These are phyloP conservation scores for Tylopilus cervinicoccineus DNA, from an alignment of 768 basidiomycete species.

Conservation along the genomic window DNA sequence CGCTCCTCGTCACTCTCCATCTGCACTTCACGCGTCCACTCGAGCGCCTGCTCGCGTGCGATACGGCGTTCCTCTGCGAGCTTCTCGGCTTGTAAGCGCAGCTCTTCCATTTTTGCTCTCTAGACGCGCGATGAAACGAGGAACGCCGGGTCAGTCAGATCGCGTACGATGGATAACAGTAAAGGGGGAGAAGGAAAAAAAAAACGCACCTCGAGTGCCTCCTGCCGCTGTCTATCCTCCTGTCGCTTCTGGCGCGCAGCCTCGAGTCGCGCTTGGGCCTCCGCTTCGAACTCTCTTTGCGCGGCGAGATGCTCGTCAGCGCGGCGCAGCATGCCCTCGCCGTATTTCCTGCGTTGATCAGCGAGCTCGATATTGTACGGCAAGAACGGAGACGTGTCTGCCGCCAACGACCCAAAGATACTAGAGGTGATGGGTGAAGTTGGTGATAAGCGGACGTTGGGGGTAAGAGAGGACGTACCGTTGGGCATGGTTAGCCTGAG, in stretches of 20 bases:
- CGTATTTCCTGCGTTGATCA: conserved; percentile 86
- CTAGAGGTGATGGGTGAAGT: conserved; percentile 35
- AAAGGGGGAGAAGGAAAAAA: neutral
- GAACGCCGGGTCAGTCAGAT: no score
- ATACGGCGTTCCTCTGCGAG: conserved; percentile 75
- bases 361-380: conserved; percentile 88
- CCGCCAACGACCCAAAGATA: conserved; percentile 79
- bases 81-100: conserved; percentile 67
- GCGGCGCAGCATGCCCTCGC: conserved; percentile 78
- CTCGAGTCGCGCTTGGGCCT: conserved; percentile 69
- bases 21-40: conserved; percentile 68
- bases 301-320: conserved; percentile 74
- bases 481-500: conserved; percentile 82
- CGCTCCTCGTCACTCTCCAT: conserved; percentile 77
- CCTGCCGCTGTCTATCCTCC: conserved; percentile 68
- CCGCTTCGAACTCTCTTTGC: conserved; percentile 69
- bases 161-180: neutral
- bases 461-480: conserved; percentile 47
- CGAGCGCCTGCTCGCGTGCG: conserved; percentile 74
- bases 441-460: neutral
- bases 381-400: conserved; percentile 60
- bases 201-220: conserved; percentile 58
- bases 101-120: conserved; percentile 59
- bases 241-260: conserved; percentile 73
- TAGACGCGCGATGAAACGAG: conserved; percentile 28